These are phyloP conservation scores for Aphanomyces stellatus DNA, from an alignment of 352 stramenopile genomes.

Conservation along the genomic window DNA sequence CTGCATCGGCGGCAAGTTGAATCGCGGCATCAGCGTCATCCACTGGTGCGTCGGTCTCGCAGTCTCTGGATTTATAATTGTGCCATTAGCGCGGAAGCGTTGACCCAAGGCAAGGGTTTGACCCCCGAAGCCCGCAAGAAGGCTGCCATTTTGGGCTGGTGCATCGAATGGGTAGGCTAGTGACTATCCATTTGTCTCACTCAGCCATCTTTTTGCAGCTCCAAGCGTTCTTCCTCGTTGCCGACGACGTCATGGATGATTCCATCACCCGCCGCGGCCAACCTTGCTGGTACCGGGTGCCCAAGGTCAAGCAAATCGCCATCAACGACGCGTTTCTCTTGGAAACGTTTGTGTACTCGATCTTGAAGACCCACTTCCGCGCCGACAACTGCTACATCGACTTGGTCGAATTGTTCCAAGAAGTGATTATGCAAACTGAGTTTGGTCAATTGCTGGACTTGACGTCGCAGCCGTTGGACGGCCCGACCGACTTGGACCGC, in stretches of 20 bases:
- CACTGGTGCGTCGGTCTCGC: conserved; percentile 40
- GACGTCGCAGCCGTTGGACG: conserved; percentile 81
- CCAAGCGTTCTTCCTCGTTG: conserved; percentile 98
- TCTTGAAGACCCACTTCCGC: conserved; percentile 85
- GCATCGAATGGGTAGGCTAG: conserved; percentile 90
- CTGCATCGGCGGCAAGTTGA: conserved; percentile 97
- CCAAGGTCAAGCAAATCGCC: conserved; percentile 85
- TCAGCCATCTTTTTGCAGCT: conserved; percentile 36
- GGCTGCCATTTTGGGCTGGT: conserved; percentile 95
- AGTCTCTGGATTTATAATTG: not conserved
- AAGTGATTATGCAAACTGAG: conserved; percentile 95
- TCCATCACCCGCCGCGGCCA: conserved; percentile 92
- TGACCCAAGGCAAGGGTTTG: conserved; percentile 38
- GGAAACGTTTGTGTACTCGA: conserved; percentile 88
- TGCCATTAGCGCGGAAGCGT: conserved; percentile 42
- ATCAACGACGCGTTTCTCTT: conserved; percentile 97
- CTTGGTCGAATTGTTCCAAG: conserved; percentile 95
- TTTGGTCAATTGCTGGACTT: conserved; percentile 92
- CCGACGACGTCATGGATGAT: conserved; percentile 99
- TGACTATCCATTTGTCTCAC: not conserved
- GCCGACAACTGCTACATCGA: conserved; percentile 81
- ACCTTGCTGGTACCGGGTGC: conserved; percentile 95
- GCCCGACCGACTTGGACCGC: conserved; percentile 72
- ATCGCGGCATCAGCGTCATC: conserved; percentile 95
- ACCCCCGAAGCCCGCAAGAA: conserved; percentile 65